Conservation (phyloP, 2,329 filamentous ascomycete genomes). For the Hirsutella minnesotensis region DNA sequence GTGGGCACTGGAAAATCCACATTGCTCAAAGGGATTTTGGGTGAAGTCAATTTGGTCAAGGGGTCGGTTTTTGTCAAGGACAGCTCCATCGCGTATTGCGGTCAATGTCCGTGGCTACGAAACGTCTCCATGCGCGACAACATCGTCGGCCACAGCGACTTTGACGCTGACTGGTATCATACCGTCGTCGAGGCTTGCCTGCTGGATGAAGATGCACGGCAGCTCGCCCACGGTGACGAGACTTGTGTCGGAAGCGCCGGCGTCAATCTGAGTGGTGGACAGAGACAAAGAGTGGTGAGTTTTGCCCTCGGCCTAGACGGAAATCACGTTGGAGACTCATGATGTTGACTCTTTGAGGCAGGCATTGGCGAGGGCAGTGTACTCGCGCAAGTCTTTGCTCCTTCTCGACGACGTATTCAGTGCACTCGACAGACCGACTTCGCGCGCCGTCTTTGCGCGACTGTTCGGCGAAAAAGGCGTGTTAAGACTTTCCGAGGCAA, state of each 20-base stretch:
- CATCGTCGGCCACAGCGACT: constrained; percentile 15
- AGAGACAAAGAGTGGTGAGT: constrained; percentile 16
- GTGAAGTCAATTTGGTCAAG: constrained; percentile 10
- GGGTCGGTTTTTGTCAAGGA: constrained; percentile 6
- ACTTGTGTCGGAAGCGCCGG: constrained; percentile 22
- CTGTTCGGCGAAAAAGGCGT: constrained; percentile 2
- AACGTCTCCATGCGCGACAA: constrained; percentile 19
- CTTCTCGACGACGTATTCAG: constrained; percentile 5
- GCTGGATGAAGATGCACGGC: constrained; percentile 14
- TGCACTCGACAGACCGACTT: constrained; percentile 2
- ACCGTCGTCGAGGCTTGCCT: constrained; percentile 15
- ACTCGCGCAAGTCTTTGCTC: neutral
- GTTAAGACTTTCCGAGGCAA: neutral
- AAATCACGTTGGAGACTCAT: too few relatives aligned
- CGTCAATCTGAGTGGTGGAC: constrained; percentile 24
- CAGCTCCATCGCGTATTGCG: constrained; percentile 16
- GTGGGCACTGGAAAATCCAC: constrained; percentile 17
- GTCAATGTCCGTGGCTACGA: constrained; percentile 18
- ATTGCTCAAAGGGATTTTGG: constrained; percentile 17
- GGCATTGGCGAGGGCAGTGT: constrained; percentile 4
- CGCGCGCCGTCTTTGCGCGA: neutral
- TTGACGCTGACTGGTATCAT: constrained; percentile 13
- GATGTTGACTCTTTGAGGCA: neutral
- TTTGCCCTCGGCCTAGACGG: too few relatives aligned
- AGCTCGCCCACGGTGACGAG: constrained; percentile 17